Evolutionary conservation across 352 stramenopile genomes (phyloP).

Genomic region (Globisporangium rhizosaccharum): DNA sequence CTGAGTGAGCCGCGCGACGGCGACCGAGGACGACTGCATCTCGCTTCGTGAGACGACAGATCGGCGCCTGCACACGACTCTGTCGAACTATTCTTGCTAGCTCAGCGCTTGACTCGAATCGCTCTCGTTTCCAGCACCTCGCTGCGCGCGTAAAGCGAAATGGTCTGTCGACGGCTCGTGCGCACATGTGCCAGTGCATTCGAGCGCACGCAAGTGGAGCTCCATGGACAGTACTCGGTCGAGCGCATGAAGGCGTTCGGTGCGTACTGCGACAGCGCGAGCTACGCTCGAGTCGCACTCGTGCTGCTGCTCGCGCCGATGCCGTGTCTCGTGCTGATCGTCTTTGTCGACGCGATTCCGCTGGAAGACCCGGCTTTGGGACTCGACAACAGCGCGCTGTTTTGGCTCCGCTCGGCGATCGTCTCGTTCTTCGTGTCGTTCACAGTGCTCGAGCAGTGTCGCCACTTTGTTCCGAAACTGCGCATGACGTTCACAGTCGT

Average conservation of each 20-base stretch:
- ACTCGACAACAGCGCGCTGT: constrained; percentile 2
- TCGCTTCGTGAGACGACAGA: no score
- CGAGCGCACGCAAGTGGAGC: constrained; percentile 14
- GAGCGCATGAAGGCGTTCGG: constrained; percentile 3
- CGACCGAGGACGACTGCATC: no score
- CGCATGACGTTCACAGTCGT: constrained; percentile 9
- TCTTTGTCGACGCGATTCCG: constrained; percentile 9
- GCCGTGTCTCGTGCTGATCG: constrained; percentile 3
- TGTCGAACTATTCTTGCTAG: no score
- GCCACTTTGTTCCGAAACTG: constrained; percentile 20
- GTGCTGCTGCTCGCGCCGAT: constrained; percentile 10
- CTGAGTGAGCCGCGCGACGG: no score
- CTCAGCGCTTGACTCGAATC: no score
- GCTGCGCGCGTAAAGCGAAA: no score
- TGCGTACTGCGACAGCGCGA: not conserved
- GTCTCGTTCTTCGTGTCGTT: constrained; percentile 18
- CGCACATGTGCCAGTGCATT: no score
- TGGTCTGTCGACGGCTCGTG: no score
- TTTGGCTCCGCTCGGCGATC: constrained; percentile 14
- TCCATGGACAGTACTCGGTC: constrained; percentile 17
- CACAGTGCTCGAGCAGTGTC: constrained; percentile 13
- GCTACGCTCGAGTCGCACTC: not conserved
- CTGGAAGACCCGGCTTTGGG: constrained; percentile 2
- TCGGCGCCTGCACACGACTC: no score
- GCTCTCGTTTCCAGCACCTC: no score